Evolutionary conservation across 495 filamentous ascomycete genomes (phyloP).

Genomic region (Penicillium riverlandense): DNA sequence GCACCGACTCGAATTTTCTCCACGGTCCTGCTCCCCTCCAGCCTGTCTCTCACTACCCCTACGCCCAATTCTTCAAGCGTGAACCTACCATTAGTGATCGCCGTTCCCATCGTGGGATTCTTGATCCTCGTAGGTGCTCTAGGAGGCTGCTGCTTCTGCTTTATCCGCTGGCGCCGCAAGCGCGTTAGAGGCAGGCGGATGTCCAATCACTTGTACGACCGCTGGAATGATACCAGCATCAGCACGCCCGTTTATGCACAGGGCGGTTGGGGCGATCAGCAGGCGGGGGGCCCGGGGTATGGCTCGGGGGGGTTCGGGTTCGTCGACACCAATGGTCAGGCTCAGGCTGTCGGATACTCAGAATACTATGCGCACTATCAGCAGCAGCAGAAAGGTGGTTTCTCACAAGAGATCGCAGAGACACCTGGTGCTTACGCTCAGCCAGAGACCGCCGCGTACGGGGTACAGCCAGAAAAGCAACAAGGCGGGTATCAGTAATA

Average conservation of each 20-base stretch:
- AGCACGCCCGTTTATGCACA: conserved; percentile 5
- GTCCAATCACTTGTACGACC: conserved; percentile 16
- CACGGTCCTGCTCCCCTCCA: conserved; percentile 30
- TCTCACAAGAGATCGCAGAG: conserved; percentile 3
- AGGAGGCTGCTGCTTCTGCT: conserved; percentile 29
- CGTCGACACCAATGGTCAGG: conserved; percentile 19
- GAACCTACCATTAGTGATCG: conserved; percentile 38
- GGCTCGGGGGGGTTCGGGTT: conserved; percentile 15
- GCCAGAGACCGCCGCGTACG: background rate
- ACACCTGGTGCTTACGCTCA: background rate
- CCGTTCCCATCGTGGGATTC: conserved; percentile 38
- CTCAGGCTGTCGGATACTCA: conserved; percentile 5
- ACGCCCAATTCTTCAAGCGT: conserved; percentile 13
- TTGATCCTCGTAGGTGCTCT: conserved; percentile 22
- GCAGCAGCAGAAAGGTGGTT: background rate
- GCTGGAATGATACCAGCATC: conserved; percentile 22
- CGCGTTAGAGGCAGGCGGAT: conserved; percentile 13
- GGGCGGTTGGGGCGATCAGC: background rate
- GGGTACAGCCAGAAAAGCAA: background rate
- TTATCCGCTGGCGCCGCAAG: conserved; percentile 30
- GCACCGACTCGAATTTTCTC: conserved; percentile 38
- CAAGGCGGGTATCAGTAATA: background rate
- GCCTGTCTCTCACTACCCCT: conserved; percentile 18
- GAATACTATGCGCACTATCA: conserved; percentile 1
- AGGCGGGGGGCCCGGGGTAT: conserved; percentile 3